Evolutionary conservation across 208 protist genomes (phyloP).

Genomic region (Sergeia podlipaevii): DNA sequence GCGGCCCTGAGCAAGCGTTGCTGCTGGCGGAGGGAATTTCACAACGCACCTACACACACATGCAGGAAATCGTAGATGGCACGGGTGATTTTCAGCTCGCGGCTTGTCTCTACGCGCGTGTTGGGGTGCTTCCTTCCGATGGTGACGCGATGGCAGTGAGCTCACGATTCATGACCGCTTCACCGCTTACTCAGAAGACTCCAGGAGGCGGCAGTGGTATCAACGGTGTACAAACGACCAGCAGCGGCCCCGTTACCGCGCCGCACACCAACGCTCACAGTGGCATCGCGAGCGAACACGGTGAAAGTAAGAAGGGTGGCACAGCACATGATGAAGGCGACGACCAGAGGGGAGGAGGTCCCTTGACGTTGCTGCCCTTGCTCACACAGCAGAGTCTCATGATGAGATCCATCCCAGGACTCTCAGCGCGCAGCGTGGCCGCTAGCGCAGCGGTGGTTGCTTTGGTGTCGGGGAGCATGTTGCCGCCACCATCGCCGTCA

Average conservation of each 20-base stretch:
- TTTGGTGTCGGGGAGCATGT: too few species aligned
- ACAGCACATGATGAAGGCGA: too few species aligned
- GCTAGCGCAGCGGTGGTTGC: too few species aligned
- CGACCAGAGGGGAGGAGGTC: neutral
- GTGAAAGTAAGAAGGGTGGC: too few species aligned
- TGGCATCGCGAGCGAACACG: neutral
- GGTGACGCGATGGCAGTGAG: too few species aligned
- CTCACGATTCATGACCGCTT: too few species aligned
- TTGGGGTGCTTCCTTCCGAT: slow-evolving; percentile 59
- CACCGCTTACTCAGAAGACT: neutral
- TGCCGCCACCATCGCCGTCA: too few species aligned
- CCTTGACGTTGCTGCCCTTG: neutral
- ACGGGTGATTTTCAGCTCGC: slow-evolving; percentile 83
- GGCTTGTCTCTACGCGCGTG: slow-evolving; percentile 76
- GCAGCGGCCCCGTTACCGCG: neutral
- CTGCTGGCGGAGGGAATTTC: slow-evolving; percentile 61
- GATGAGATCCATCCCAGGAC: neutral
- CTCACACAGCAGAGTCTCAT: neutral
- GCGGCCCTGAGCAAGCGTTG: slow-evolving; percentile 43
- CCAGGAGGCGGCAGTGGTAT: neutral
- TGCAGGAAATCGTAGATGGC: slow-evolving; percentile 77
- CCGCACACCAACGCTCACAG: neutral
- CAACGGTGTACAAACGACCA: neutral
- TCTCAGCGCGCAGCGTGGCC: too few species aligned
- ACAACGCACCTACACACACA: slow-evolving; percentile 35